These are phyloP conservation scores for Peronosclerospora sorghi DNA, from an alignment of 352 stramenopile genomes.

Conservation along the genomic window DNA sequence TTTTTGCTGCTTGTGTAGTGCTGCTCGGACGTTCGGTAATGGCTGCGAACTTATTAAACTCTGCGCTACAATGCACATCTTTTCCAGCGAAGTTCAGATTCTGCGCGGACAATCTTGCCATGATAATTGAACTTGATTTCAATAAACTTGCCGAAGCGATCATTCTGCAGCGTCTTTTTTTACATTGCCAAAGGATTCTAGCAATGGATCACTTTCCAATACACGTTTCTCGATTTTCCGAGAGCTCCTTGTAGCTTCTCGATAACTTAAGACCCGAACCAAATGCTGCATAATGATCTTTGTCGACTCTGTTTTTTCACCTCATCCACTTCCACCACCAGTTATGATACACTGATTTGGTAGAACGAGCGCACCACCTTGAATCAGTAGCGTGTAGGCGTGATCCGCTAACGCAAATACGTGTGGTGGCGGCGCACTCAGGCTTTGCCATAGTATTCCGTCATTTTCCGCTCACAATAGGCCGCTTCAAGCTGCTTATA, in stretches of 20 bases:
- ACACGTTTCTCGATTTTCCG: conserved; percentile 80
- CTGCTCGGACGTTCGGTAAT: no score
- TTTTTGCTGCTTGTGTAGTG: no score
- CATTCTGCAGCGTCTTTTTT: conserved; percentile 94
- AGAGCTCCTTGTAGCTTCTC: conserved; percentile 57
- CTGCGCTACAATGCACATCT: conserved; percentile 84
- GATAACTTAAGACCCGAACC: conserved; percentile 63
- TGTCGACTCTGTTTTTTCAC: conserved; percentile 88
- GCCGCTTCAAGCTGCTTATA: conserved; percentile 67
- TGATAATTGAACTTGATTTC: conserved; percentile 93
- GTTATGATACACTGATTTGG: conserved; percentile 89
- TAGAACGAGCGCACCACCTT: conserved; percentile 63
- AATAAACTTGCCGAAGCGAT: conserved; percentile 97
- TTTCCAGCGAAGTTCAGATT: conserved; percentile 90
- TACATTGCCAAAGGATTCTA: conserved; percentile 86
- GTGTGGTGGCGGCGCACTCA: conserved; percentile 72
- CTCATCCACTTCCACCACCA: conserved; percentile 82
- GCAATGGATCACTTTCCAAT: conserved; percentile 79
- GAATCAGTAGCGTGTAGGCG: conserved; percentile 84
- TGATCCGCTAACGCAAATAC: conserved; percentile 87
- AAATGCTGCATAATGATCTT: conserved; percentile 90
- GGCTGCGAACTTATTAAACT: no score
- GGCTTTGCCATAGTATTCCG: conserved; percentile 79
- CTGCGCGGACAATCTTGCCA: conserved; percentile 84
- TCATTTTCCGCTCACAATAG: conserved; percentile 77